These are phyloP conservation scores for Haberlea rhodopensis DNA, from an alignment of 257 asterid genomes.

Conservation along the genomic window DNA sequence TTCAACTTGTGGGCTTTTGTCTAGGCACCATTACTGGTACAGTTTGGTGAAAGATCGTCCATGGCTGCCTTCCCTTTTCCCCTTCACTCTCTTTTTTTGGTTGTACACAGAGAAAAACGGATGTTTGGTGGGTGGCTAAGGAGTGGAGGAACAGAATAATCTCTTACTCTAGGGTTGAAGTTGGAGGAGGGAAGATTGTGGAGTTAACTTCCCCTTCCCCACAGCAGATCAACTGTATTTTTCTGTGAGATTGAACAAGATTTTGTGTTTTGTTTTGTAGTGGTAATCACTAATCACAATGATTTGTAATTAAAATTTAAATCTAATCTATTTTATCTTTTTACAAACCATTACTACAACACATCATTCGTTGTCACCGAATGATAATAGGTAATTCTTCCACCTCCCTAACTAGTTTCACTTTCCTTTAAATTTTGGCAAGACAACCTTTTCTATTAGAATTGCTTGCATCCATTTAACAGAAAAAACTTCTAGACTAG, in stretches of 20 bases:
- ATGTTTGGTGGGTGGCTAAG: constrained; percentile 42
- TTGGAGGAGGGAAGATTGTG: constrained; percentile 38
- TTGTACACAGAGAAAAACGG: constrained; percentile 24
- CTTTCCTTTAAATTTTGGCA: too few relatives aligned
- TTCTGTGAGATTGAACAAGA: constrained; percentile 37
- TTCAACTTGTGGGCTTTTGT: constrained; percentile 27
- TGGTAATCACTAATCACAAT: too few relatives aligned
- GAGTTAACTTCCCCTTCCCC: constrained; percentile 36
- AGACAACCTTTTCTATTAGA: too few relatives aligned
- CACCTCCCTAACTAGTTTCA: too few relatives aligned
- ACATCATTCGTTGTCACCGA: too few relatives aligned
- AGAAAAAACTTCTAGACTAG: too few relatives aligned
- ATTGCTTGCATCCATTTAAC: too few relatives aligned
- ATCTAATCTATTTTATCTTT: background rate
- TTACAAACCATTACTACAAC: background rate
- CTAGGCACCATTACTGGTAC: constrained; percentile 42
- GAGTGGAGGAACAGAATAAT: constrained; percentile 31
- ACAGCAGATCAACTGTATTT: constrained; percentile 43
- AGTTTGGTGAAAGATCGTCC: constrained; percentile 40
- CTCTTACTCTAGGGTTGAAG: constrained; percentile 40
- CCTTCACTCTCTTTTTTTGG: constrained; percentile 24
- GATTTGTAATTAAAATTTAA: background rate
- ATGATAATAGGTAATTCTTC: too few relatives aligned
- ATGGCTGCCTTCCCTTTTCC: constrained; percentile 18
- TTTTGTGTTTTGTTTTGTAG: constrained; percentile 25